Conservation (phyloP, 768 basidiomycete species). For the Gloeopeniophorella convolvens region DNA sequence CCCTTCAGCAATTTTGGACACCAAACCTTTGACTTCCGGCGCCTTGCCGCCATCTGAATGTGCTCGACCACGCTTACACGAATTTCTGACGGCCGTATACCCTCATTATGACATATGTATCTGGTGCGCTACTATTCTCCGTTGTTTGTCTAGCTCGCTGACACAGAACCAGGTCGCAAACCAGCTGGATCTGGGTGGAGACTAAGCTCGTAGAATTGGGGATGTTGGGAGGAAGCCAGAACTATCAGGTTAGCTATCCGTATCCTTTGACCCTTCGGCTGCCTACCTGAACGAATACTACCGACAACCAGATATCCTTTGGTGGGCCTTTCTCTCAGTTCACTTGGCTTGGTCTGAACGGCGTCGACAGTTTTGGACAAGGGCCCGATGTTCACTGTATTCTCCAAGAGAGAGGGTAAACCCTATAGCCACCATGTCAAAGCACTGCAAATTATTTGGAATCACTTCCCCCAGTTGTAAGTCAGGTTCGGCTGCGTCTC, state of each 20-base stretch:
- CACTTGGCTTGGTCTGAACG: not conserved
- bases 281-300: not conserved
- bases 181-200: slow-evolving; percentile 87
- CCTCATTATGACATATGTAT: slow-evolving; percentile 86
- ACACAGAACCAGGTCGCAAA: slow-evolving; percentile 57
- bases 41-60: slow-evolving; percentile 76
- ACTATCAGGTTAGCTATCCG: slow-evolving; percentile 53
- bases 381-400: slow-evolving; percentile 84
- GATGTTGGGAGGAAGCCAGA: slow-evolving; percentile 65
- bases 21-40: slow-evolving; percentile 77
- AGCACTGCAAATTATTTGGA: slow-evolving; percentile 81
- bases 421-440: slow-evolving; percentile 79
- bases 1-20: slow-evolving; percentile 67
- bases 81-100: slow-evolving; percentile 75
- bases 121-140: slow-evolving; percentile 43
- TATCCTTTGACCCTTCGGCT: not conserved
- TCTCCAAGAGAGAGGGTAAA: slow-evolving; percentile 64
- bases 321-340: slow-evolving; percentile 5
- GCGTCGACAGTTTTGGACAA: slow-evolving; percentile 82
- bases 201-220: slow-evolving; percentile 81
- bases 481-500: slow-evolving; percentile 18
- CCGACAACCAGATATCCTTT: slow-evolving; percentile 15
- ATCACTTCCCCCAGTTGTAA: slow-evolving; percentile 75
- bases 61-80: slow-evolving; percentile 75
- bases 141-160: not conserved